A percentile compares a stretch with the other conserved stretches of the same genome.
Conservation (phyloP, 495 filamentous ascomycete species). For the Bathelium albidoporum region DNA sequence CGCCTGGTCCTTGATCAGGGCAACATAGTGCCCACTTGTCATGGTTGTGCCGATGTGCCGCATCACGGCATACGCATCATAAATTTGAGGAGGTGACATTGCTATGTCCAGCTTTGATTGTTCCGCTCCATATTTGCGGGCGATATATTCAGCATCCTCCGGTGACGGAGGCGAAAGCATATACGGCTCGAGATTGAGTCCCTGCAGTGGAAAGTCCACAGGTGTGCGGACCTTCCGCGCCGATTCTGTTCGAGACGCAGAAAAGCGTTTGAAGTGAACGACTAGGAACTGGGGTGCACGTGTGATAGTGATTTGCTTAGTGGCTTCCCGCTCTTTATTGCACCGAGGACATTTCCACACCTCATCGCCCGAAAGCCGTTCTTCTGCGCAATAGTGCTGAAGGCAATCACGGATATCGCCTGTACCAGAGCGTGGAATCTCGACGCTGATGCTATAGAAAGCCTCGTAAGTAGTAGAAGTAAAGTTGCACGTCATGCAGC, state of each 20-base stretch:
- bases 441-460: conserved; percentile 58
- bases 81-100: conserved; percentile 54
- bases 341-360: conserved; percentile 64
- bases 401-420: conserved; percentile 55
- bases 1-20: conserved; percentile 51
- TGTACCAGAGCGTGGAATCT: conserved; percentile 46
- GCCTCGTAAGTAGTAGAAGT: conserved; percentile 65
- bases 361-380: conserved; percentile 55
- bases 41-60: conserved; percentile 55
- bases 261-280: conserved; percentile 69
- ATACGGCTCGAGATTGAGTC: conserved; percentile 53
- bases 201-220: conserved; percentile 56
- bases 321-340: conserved; percentile 57
- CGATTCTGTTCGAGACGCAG: conserved; percentile 44
- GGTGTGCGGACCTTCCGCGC: conserved; percentile 58
- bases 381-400: conserved; percentile 56
- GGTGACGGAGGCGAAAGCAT: conserved; percentile 35
- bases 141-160: conserved; percentile 20
- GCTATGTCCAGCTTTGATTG: conserved; percentile 31
- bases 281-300: conserved; percentile 60
- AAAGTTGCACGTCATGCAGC: conserved; percentile 52
- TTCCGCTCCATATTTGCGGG: conserved; percentile 4
- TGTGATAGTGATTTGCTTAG: conserved; percentile 63
- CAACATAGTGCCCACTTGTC: conserved; percentile 60
- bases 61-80: conserved; percentile 63